Base-by-base conservation (phyloP, 1,139 yeast species). In the Saccharomyces pastorianus region DNA sequence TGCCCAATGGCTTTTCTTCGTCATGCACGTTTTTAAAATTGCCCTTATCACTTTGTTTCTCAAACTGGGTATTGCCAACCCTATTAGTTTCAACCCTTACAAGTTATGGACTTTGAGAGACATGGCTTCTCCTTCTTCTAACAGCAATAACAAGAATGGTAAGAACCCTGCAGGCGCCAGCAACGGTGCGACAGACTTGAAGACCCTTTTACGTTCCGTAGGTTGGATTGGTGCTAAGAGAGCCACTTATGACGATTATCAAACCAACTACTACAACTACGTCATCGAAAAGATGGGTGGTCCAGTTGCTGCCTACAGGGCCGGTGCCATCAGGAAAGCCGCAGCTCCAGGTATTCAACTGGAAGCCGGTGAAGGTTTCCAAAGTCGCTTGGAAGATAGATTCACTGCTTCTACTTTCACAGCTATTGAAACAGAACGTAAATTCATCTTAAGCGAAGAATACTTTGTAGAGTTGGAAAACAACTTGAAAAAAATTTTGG, bases 211-310 rank as follows among this genome's bases (percentile, higher is more conserved):
- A 62, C 66, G 83, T 49, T 71, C 72, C 8, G 74, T 90, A 63
- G 98, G 98, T 48, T 93, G 98, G 98, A 89, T 96, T 25, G 96
- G 96, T 52, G 79, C 95, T 26, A 85, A 84, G 70, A 83, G 84
- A 64, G 86, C 85, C 17, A 78, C 85, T 25, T 74, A 82, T 29
- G 85, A 82, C 47, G 91, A 84, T 60, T 93, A 85, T 77, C 81
- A 80, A 64, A 88, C 84, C 57, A 78, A 74, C 64, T 86, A 83
- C 76, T 82, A 93, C 66, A 82, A 83, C 53, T 73, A 72, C 64
- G 78, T 79, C 67, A 81, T 88, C 67, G 79, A 83, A 62, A 78
- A 81, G 63, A 79, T 75, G 60, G 97, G 96, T 54, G 93, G 96
- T 20, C 76, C 88, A 66, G 80, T 89, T 53, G 79, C 80, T 62